phyloP scores from a whole-genome alignment of 441 rosid species.

The Pelargonium fulgidum region DNA sequence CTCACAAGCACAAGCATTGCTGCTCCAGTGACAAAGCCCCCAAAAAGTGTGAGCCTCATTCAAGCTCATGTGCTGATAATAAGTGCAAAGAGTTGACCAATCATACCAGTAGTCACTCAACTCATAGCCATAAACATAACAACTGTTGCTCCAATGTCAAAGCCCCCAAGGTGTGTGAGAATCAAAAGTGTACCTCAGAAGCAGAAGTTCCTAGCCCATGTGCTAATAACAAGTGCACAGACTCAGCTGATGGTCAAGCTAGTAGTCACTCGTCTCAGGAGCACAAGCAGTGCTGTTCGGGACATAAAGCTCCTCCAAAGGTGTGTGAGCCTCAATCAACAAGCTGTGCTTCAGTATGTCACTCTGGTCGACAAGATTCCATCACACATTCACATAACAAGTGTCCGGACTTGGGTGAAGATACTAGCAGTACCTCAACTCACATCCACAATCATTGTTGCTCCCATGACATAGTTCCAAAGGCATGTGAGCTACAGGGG shows the following conservation, averaged over 20 bases:
- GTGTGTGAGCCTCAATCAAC: not conserved
- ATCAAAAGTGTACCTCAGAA: conserved; percentile 7
- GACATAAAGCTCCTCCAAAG: not conserved
- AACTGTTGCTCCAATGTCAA: conserved; percentile 18
- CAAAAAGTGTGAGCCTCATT: too few species aligned
- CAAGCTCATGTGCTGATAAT: too few species aligned
- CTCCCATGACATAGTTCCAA: not conserved
- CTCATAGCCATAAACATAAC: conserved; percentile 16
- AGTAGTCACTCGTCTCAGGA: not conserved
- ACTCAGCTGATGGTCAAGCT: not conserved
- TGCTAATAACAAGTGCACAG: not conserved
- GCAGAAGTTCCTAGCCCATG: not conserved
- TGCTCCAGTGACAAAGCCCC: not conserved
- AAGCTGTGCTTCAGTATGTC: not conserved
- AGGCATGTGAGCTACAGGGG: not conserved
- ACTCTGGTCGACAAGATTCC: not conserved
- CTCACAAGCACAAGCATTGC: not conserved
- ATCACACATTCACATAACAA: too few species aligned
- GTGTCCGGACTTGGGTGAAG: too few species aligned
- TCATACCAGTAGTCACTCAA: conserved; percentile 8
- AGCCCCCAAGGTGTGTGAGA: conserved; percentile 7
- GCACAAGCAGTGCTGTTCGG: not conserved
- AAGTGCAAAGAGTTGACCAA: too few species aligned
- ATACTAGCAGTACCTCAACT: not conserved
- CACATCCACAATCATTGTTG: not conserved